These are phyloP conservation scores for Neurospora cerealis DNA, from an alignment of 495 filamentous ascomycete genomes.

Conservation along the genomic window DNA sequence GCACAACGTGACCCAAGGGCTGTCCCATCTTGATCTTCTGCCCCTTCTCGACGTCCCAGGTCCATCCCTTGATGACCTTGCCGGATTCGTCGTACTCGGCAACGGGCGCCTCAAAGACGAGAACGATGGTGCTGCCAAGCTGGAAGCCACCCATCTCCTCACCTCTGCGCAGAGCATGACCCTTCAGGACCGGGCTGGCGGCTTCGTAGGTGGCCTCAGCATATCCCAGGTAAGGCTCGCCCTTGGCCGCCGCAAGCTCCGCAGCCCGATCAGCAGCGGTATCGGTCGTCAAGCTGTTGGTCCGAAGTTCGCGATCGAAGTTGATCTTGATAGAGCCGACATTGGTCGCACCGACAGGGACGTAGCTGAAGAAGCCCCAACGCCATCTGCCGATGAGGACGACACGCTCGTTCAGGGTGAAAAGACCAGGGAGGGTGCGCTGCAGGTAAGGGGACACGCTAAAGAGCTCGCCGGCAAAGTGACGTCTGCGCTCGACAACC, in stretches of 20 bases:
- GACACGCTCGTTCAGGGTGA: constrained; percentile 93
- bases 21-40: constrained; percentile 84
- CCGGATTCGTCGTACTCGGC: constrained; percentile 52
- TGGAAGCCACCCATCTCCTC: constrained; percentile 99
- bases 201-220: constrained; percentile 80
- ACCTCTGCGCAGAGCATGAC: constrained; percentile 72
- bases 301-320: constrained; percentile 89
- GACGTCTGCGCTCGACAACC: constrained; percentile 84
- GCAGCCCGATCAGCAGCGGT: constrained; percentile 78
- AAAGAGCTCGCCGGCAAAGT: constrained; percentile 95
- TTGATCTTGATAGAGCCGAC: constrained; percentile 96
- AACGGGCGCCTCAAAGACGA: constrained; percentile 92
- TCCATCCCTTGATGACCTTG: constrained; percentile 61
- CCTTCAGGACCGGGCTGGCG: constrained; percentile 66
- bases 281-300: constrained; percentile 82
- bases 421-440: constrained; percentile 80
- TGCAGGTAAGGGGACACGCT: constrained; percentile 92
- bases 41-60: constrained; percentile 74
- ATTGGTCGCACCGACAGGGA: constrained; percentile 95
- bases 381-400: constrained; percentile 90
- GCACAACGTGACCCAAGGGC: constrained; percentile 55
- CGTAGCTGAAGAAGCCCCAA: constrained; percentile 94
- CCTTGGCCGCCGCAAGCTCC: constrained; percentile 60
- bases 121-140: constrained; percentile 86
- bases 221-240: constrained; percentile 76